These are phyloP conservation scores for Hericium rajendrae DNA, from an alignment of 768 basidiomycete species.

Conservation along the genomic window DNA sequence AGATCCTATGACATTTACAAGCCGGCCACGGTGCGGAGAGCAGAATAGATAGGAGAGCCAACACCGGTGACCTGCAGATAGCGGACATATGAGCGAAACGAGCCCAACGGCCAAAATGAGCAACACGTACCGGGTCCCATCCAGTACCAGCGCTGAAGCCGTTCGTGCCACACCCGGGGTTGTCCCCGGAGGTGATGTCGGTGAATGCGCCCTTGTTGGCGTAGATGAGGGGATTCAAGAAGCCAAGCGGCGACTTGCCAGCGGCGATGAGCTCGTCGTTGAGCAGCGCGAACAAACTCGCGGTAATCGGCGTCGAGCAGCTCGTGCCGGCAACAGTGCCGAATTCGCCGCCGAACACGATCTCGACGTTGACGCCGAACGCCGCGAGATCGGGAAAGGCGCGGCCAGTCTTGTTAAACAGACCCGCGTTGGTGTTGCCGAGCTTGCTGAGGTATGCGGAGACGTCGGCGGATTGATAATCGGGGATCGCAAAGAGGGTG, in stretches of 20 bases:
- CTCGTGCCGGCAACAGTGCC: constrained; percentile 22
- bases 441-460: constrained; percentile 5
- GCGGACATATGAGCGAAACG: not conserved
- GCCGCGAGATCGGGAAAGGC: constrained; percentile 15
- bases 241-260: constrained; percentile 23
- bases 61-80: constrained; percentile 37
- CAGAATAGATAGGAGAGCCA: constrained; percentile 45
- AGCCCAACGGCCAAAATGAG: not conserved
- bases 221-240: constrained; percentile 27
- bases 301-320: constrained; percentile 25
- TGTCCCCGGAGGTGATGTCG: constrained; percentile 21
- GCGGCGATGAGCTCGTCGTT: constrained; percentile 23
- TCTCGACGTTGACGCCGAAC: not conserved
- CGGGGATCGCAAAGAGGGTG: constrained; percentile 10
- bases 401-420: constrained; percentile 14
- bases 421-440: constrained; percentile 7
- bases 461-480: constrained; percentile 9
- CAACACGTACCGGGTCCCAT: constrained; percentile 22
- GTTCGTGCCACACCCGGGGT: constrained; percentile 22
- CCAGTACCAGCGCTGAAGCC: constrained; percentile 22
- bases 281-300: constrained; percentile 24
- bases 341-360: not conserved
- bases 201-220: constrained; percentile 20
- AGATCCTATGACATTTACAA: not conserved
- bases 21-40: constrained; percentile 31